Evolutionary conservation across 495 filamentous ascomycete species (phyloP).

Genomic region (Physcia stellaris): DNA sequence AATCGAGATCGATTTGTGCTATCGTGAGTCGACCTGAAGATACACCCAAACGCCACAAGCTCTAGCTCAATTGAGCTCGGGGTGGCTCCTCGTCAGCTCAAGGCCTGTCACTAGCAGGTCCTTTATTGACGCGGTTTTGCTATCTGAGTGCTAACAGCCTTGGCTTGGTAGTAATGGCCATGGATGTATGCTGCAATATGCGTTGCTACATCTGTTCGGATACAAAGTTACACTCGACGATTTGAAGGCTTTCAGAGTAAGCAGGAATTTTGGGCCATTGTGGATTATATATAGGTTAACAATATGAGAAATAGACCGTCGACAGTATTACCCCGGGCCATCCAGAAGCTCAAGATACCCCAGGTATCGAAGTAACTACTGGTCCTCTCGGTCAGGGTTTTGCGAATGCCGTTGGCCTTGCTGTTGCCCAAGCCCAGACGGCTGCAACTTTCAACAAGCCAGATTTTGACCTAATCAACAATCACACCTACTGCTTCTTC

Average conservation of each 20-base stretch:
- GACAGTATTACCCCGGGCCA: constrained; percentile 95
- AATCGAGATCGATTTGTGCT: constrained; percentile 98
- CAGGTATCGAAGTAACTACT: constrained; percentile 94
- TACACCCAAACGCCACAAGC: too few relatives aligned
- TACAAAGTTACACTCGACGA: constrained; percentile 78
- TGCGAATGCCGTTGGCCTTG: constrained; percentile 88
- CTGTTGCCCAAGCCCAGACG: constrained; percentile 85
- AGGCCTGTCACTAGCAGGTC: too few relatives aligned
- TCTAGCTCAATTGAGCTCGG: too few relatives aligned
- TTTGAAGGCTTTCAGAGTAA: constrained; percentile 87
- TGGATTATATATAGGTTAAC: neutral
- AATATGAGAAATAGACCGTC: constrained; percentile 37
- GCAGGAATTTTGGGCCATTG: constrained; percentile 19
- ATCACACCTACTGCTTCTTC: constrained; percentile 94
- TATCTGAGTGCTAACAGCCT: too few relatives aligned
- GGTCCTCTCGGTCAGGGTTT: constrained; percentile 94
- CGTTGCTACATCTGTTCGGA: constrained; percentile 91
- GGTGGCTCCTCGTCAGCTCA: too few relatives aligned
- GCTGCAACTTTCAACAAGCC: constrained; percentile 94
- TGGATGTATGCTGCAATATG: constrained; percentile 98
- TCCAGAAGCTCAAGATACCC: constrained; percentile 91
- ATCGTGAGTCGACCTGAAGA: constrained; percentile 77
- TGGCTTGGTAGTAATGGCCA: constrained; percentile 68
- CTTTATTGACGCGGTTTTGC: too few relatives aligned
- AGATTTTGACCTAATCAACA: constrained; percentile 79